Evolutionary conservation across 2,329 filamentous ascomycete species (phyloP), one percentile per base, ranked within the genome.

Genomic region (Aspergillus ibericus): DNA sequence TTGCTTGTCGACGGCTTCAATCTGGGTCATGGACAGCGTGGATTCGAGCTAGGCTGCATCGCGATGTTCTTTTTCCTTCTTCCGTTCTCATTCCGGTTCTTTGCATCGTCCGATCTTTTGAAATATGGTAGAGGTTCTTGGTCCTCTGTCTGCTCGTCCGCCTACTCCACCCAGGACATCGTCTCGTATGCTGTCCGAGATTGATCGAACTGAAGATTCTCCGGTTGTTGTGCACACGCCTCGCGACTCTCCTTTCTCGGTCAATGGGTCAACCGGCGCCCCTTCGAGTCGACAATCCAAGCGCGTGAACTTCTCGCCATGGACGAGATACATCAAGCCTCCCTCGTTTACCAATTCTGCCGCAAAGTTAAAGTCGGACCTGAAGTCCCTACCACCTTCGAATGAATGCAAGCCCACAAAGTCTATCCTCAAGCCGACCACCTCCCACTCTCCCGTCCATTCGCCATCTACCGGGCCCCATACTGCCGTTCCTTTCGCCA

Each of bases 371-470:
- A 79, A 75, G 63, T 75, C 78, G n/a, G 76, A 78, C 6, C 65
- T 82, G 16, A 77, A 80, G 53, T 74, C 76, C 25, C 70, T 83
- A 4, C 80, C 79, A 34, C 80, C 80, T 56, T 73, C 72, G 40
- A 80, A 80, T 60, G 79, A 84, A 62, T 80, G 77, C 46, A 83
- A 81, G 63, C 83, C 86, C 5, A 72, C 82, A n/a, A 88, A 88
- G 67, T 88, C 87, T 3, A 99, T 99, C 54, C 82, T 99, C 59
- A 99, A 99, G 73, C 82, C 86, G 20, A 73, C 81, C 74, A 70
- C 77, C 75, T 66, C 68, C 59, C 76, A 69, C 50, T 72, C 66
- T 44, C 75, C 63, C 61, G 69, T 75, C 81, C 61, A 75, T 78
- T 67, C 73, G 75, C 62, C 73, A 62, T 68, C 78, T 63, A 73